Percentiles rank a stretch among this genome's conserved stretches.
Conservation (phyloP, 2,329 filamentous ascomycete species). For the Paracoccidioides brasiliensis region DNA sequence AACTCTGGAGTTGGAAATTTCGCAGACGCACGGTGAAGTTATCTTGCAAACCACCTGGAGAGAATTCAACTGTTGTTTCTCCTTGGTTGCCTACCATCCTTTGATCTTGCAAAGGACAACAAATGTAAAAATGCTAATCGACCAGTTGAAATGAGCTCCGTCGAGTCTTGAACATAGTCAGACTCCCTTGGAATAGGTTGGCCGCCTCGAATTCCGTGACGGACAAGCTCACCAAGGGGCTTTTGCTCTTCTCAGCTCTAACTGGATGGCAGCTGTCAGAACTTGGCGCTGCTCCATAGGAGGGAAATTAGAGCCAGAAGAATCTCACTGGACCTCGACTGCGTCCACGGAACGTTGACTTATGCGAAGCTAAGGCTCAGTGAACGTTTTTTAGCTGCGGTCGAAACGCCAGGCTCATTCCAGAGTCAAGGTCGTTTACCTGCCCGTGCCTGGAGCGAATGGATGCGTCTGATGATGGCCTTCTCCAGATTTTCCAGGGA, state of each 20-base stretch:
- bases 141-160: background rate
- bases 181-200: background rate
- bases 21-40: background rate
- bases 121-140: background rate
- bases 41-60: background rate
- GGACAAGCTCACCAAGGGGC: background rate
- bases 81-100: background rate
- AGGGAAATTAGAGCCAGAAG: background rate
- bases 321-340: background rate
- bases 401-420: background rate
- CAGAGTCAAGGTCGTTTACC: background rate
- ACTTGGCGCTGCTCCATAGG: background rate
- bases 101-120: background rate
- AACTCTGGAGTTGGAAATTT: background rate
- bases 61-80: background rate
- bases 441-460: background rate
- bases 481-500: background rate
- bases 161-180: background rate
- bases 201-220: background rate
- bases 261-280: background rate
- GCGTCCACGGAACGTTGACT: background rate
- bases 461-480: background rate
- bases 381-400: background rate
- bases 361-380: background rate
- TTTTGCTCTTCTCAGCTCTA: background rate